phyloP scores from a whole-genome alignment of 495 filamentous ascomycete species.

The Neurospora cerealis region DNA sequence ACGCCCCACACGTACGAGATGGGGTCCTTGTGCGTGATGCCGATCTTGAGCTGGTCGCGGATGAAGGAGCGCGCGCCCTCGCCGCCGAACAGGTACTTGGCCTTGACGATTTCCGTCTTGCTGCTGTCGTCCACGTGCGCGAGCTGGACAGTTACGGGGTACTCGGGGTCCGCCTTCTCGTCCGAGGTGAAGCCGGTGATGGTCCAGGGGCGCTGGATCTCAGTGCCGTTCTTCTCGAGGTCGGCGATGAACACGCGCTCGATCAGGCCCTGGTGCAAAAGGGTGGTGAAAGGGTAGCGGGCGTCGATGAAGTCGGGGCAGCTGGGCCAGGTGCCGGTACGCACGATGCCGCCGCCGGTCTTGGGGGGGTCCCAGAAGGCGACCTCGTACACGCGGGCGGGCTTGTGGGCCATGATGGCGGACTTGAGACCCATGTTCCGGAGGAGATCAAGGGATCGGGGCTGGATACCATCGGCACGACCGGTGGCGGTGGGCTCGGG shows the following conservation, averaged over 20 bases:
- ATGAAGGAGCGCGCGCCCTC: conserved; percentile 52
- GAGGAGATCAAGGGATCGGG: conserved; percentile 67
- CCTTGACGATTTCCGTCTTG: conserved; percentile 41
- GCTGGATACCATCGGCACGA: conserved; percentile 71
- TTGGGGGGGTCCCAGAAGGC: conserved; percentile 66
- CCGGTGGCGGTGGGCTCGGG: conserved; percentile 59
- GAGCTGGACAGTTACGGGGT: conserved; percentile 55
- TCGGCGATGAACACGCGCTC: conserved; percentile 63
- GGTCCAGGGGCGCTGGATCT: conserved; percentile 50
- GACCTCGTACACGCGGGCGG: conserved; percentile 64
- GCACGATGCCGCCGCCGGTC: conserved; percentile 45
- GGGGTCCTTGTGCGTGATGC: conserved; percentile 49
- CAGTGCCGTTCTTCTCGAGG: conserved; percentile 46
- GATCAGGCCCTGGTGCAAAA: conserved; percentile 66
- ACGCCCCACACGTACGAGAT: conserved; percentile 68
- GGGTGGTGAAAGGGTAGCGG: conserved; percentile 64
- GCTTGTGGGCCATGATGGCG: conserved; percentile 68
- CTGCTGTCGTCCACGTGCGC: conserved; percentile 71
- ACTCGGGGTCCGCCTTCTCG: conserved; percentile 45
- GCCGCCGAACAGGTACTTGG: conserved; percentile 52
- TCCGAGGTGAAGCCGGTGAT: conserved; percentile 55
- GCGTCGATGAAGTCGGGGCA: conserved; percentile 69
- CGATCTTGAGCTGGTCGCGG: conserved; percentile 52
- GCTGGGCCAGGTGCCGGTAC: conserved; percentile 59
- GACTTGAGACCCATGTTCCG: conserved; percentile 61